phyloP scores from a whole-genome alignment of 2,329 filamentous ascomycete genomes.

The Gyromitra esculenta region DNA sequence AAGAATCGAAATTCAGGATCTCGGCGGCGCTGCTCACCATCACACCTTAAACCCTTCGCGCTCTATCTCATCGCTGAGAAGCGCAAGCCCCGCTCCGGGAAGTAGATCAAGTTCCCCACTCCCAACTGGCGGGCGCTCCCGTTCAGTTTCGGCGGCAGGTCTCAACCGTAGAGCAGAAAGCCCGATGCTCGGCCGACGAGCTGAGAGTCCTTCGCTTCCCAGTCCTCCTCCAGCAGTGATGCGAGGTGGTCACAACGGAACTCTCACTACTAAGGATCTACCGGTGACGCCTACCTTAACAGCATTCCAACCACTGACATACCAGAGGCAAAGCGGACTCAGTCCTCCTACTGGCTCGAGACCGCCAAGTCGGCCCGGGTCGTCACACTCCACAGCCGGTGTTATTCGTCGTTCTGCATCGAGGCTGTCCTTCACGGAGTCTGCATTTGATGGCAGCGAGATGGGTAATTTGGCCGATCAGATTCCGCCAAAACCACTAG shows the following conservation, averaged over 20 bases:
- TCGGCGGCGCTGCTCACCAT: slow-evolving; percentile 55
- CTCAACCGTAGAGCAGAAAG: slow-evolving; percentile 45
- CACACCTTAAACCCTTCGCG: slow-evolving; percentile 41
- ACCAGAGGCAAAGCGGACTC: slow-evolving; percentile 32
- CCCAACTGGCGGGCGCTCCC: slow-evolving; percentile 31
- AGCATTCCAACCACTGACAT: slow-evolving; percentile 35
- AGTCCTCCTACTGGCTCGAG: slow-evolving; percentile 34
- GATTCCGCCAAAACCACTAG: slow-evolving; percentile 65
- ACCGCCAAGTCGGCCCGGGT: slow-evolving; percentile 45
- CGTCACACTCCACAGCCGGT: slow-evolving; percentile 47
- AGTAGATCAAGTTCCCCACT: slow-evolving; percentile 56
- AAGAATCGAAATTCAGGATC: slow-evolving; percentile 70
- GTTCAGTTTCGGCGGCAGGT: slow-evolving; percentile 30
- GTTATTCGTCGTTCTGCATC: slow-evolving; percentile 52
- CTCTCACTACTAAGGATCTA: slow-evolving; percentile 26
- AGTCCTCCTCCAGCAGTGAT: slow-evolving; percentile 37
- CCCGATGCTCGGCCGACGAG: slow-evolving; percentile 24
- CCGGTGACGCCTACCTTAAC: slow-evolving; percentile 28
- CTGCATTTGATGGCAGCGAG: slow-evolving; percentile 51
- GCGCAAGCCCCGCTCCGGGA: slow-evolving; percentile 50
- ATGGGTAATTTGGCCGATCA: slow-evolving; percentile 52
- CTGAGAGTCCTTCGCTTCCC: slow-evolving; percentile 24
- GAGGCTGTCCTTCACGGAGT: slow-evolving; percentile 55
- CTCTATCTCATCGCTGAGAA: slow-evolving; percentile 46
- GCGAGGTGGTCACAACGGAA: slow-evolving; percentile 52